Conservation (phyloP, 139 green algal species). For the Micromonas commoda region DNA sequence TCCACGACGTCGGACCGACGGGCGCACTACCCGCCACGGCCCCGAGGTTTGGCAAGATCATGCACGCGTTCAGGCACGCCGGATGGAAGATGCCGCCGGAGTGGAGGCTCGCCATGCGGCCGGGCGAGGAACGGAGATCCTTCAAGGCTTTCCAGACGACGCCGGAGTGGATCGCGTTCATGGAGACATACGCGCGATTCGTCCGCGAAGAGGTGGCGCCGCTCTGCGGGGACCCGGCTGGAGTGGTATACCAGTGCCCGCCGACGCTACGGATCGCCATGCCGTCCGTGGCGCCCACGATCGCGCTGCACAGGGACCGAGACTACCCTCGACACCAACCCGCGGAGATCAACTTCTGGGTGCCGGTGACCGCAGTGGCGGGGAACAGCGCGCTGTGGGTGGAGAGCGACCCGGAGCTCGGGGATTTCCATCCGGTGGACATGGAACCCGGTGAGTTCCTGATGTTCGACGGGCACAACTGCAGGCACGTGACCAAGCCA, state of each 20-base stretch:
- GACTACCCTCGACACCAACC: not conserved
- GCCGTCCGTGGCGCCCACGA: not conserved
- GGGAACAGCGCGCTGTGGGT: constrained; percentile 4
- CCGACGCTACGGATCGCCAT: not conserved
- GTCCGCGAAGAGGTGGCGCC: not conserved
- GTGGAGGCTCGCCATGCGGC: not conserved
- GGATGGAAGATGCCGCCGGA: not conserved
- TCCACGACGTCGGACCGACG: not conserved
- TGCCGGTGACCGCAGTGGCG: not conserved
- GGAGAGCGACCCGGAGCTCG: not conserved
- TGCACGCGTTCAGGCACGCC: not conserved
- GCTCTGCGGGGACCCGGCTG: not conserved
- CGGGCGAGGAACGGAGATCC: not conserved
- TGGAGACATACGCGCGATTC: not conserved
- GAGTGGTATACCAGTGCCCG: not conserved
- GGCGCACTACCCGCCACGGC: not conserved
- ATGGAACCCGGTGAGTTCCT: not conserved
- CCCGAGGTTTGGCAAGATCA: not conserved
- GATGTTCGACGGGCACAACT: not conserved
- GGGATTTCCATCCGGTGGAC: not conserved
- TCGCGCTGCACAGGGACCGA: not conserved
- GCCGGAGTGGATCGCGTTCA: not conserved
- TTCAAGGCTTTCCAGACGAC: not conserved
- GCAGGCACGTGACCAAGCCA: not conserved
- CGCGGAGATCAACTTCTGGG: constrained; percentile 9